These are phyloP conservation scores for Pisolithus microcarpus DNA, from an alignment of 768 basidiomycete species.

Conservation along the genomic window DNA sequence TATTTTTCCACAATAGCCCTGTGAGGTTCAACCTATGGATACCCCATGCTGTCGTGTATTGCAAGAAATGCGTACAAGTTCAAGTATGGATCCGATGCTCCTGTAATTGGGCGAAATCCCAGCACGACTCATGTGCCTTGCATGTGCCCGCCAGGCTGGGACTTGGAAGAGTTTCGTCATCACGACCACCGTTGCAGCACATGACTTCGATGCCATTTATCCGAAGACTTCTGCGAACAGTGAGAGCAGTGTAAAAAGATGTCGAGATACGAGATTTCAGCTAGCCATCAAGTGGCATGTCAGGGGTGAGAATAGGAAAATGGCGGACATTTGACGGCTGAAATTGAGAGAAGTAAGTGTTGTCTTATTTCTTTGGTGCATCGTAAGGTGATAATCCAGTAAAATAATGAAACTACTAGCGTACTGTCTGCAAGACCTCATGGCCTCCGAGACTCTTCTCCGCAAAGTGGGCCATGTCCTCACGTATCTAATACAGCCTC, in stretches of 20 bases:
- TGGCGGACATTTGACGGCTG: slow-evolving; percentile 48
- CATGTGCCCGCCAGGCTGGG: no score
- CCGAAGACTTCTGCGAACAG: slow-evolving; percentile 44
- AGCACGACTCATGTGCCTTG: no score
- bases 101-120: no score
- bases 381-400: no score
- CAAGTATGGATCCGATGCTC: no score
- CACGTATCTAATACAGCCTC: slow-evolving; percentile 57
- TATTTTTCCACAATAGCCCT: no score
- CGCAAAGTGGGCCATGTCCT: slow-evolving; percentile 71
- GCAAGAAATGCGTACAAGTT: no score
- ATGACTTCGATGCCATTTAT: slow-evolving; percentile 86
- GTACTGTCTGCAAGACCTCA: slow-evolving; percentile 40
- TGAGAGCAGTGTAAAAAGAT: slow-evolving; percentile 71
- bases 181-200: slow-evolving; percentile 63
- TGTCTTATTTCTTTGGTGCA: background rate
- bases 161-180: no score
- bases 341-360: slow-evolving; percentile 44
- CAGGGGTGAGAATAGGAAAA: slow-evolving; percentile 28
- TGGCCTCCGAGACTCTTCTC: slow-evolving; percentile 42
- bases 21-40: no score
- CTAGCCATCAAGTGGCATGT: slow-evolving; percentile 43
- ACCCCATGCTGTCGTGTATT: no score
- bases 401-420: slow-evolving; percentile 46
- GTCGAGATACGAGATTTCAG: slow-evolving; percentile 42